Conservation (phyloP, 768 basidiomycete genomes). For the Termitomyces titanicus region DNA sequence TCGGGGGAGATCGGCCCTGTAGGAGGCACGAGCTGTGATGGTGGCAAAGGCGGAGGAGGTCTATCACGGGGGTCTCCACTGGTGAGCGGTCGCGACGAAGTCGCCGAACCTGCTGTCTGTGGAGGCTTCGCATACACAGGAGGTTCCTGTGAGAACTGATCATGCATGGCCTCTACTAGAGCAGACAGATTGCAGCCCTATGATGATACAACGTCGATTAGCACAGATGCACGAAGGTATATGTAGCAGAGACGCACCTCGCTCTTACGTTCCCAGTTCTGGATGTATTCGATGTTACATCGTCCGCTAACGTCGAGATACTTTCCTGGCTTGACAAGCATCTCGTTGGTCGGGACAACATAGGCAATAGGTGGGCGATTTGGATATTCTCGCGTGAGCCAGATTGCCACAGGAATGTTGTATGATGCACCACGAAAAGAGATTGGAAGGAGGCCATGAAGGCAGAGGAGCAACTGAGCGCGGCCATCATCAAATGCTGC, state of each 20-base stretch:
- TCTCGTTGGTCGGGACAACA: constrained; percentile 87
- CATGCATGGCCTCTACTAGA: constrained; percentile 74
- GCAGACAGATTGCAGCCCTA: constrained; percentile 77
- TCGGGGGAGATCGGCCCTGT: constrained; percentile 12
- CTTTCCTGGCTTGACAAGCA: constrained; percentile 79
- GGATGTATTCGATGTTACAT: constrained; percentile 65
- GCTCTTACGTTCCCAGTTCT: constrained; percentile 76
- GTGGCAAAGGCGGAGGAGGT: constrained; percentile 32
- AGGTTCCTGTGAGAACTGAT: constrained; percentile 80
- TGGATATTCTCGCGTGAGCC: constrained; percentile 86
- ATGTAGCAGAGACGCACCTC: constrained; percentile 61
- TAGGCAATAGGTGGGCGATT: constrained; percentile 78
- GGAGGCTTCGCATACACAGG: constrained; percentile 87
- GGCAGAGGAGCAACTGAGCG: constrained; percentile 83
- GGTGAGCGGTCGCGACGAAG: constrained; percentile 6
- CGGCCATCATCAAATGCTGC: constrained; percentile 93
- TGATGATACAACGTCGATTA: constrained; percentile 6
- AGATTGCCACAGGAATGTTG: constrained; percentile 91
- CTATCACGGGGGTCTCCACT: constrained; percentile 19
- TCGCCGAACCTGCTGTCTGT: constrained; percentile 11
- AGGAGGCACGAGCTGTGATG: constrained; percentile 20
- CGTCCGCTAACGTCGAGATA: constrained; percentile 80
- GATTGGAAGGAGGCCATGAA: constrained; percentile 92
- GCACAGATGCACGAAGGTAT: constrained; percentile 5
- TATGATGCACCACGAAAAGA: constrained; percentile 71